A percentile compares a stretch with the other conserved stretches of the same genome.
Conservation (phyloP, 1,284 basidiomycete species). For the Cutaneotrichosporon spelunceum region DNA sequence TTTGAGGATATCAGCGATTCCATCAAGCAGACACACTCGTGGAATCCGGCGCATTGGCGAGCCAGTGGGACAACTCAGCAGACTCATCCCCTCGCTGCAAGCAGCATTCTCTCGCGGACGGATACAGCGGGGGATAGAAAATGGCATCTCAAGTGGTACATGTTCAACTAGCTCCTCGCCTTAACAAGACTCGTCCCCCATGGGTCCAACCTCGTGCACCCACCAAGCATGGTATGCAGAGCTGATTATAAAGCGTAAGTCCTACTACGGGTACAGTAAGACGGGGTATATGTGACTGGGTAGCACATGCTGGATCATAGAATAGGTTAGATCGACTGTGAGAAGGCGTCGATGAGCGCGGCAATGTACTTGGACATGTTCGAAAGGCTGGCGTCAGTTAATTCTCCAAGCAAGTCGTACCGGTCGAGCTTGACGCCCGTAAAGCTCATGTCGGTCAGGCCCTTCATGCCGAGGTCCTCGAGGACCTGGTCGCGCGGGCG, state of each 20-base stretch:
- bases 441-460: conserved; percentile 43
- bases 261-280: conserved; percentile 5
- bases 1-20: no score
- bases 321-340: conserved; percentile 5
- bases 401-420: conserved; percentile 21
- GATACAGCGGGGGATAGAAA: background rate
- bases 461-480: conserved; percentile 48
- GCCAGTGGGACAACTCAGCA: no score
- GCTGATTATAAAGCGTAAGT: conserved; percentile 9
- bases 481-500: conserved; percentile 37
- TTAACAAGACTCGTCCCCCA: background rate
- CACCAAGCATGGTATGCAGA: background rate
- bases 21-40: no score
- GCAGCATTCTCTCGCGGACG: no score
- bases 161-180: background rate
- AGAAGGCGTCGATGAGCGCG: conserved; percentile 34
- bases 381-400: conserved; percentile 8
- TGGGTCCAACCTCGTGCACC: background rate
- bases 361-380: conserved; percentile 45
- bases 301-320: background rate
- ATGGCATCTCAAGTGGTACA: background rate
- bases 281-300: conserved; percentile 8
- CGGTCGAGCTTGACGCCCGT: conserved; percentile 36
- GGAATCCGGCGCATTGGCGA: no score
- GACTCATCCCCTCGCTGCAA: no score